These are phyloP conservation scores for Colletotrichum destructivum DNA, from an alignment of 2,329 filamentous ascomycete species.

Conservation along the genomic window DNA sequence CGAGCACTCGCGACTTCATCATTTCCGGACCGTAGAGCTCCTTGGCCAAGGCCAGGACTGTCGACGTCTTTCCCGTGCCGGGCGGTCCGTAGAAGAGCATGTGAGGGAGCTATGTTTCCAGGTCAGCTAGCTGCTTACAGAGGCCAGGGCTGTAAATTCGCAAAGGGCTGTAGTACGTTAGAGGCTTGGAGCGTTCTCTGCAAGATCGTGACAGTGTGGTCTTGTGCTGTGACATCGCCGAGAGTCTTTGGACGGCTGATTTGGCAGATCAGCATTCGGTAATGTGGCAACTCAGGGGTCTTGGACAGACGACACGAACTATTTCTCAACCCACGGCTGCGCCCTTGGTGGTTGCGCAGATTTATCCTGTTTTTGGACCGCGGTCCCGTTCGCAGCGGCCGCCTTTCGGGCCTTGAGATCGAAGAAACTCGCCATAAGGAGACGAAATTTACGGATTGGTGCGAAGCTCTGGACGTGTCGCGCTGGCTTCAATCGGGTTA, in stretches of 20 bases:
- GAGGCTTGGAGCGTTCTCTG: constrained; percentile 94
- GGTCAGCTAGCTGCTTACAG: constrained; percentile 22
- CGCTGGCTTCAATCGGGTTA: not conserved
- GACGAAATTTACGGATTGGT: not conserved
- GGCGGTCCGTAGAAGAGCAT: constrained; percentile 99
- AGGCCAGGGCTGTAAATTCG: not conserved
- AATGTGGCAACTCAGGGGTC: not conserved
- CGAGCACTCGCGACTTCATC: constrained; percentile 93
- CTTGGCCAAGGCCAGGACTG: constrained; percentile 95
- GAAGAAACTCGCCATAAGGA: constrained; percentile 89
- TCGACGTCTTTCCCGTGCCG: constrained; percentile 97
- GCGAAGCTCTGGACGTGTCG: not conserved
- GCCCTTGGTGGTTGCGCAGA: constrained; percentile 73
- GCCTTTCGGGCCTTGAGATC: constrained; percentile 93
- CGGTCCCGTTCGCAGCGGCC: constrained; percentile 74
- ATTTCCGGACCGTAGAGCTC: constrained; percentile 97
- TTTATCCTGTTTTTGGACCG: constrained; percentile 76
- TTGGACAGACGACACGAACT: constrained; percentile 69
- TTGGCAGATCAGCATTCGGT: constrained; percentile 47
- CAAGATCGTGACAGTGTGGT: constrained; percentile 94
- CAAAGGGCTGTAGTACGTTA: constrained; percentile 73
- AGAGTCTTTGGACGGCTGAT: constrained; percentile 91
- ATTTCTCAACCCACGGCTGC: constrained; percentile 99
- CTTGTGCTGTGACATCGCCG: constrained; percentile 95
- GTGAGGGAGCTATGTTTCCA: constrained; percentile 80